phyloP scores from a whole-genome alignment of 2,329 filamentous ascomycete species.

The Botrytis pseudocinerea region DNA sequence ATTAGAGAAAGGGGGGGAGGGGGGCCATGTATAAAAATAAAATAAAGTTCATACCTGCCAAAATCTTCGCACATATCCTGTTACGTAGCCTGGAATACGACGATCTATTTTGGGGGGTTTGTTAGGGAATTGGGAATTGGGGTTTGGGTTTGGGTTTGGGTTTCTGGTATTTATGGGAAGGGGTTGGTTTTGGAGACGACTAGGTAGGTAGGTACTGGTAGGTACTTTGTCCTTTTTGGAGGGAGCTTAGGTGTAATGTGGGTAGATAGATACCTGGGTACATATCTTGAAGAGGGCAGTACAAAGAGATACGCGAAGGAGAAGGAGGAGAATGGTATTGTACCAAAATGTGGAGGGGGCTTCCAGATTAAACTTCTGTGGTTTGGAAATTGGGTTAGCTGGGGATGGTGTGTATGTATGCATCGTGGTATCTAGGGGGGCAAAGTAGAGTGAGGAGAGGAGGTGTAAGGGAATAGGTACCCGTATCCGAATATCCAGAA shows the following conservation, averaged over 20 bases:
- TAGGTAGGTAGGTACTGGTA: neutral
- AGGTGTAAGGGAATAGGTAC: constrained; percentile 51
- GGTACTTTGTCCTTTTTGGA: neutral
- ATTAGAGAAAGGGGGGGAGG: too few species aligned
- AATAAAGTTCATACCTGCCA: constrained; percentile 75
- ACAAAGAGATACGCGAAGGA: too few species aligned
- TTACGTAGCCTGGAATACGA: constrained; percentile 84
- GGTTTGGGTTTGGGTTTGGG: neutral
- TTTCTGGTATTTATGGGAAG: neutral
- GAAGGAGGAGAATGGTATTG: neutral
- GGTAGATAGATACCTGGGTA: constrained; percentile 11
- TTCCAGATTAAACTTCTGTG: constrained; percentile 94
- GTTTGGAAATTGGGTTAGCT: neutral
- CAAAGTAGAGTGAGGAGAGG: neutral
- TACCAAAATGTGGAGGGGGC: constrained; percentile 93
- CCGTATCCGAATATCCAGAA: constrained; percentile 98
- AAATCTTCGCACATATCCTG: constrained; percentile 90
- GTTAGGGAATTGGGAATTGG: neutral
- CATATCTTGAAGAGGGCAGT: neutral
- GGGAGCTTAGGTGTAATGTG: neutral
- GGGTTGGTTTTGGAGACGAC: neutral
- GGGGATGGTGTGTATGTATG: neutral
- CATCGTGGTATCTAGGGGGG: neutral
- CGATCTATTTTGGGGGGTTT: constrained; percentile 58
- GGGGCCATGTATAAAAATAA: neutral